Percentiles rank a stretch among this genome's conserved stretches.
Conservation (phyloP, 1,284 basidiomycete species). For the Mycena sp. region DNA sequence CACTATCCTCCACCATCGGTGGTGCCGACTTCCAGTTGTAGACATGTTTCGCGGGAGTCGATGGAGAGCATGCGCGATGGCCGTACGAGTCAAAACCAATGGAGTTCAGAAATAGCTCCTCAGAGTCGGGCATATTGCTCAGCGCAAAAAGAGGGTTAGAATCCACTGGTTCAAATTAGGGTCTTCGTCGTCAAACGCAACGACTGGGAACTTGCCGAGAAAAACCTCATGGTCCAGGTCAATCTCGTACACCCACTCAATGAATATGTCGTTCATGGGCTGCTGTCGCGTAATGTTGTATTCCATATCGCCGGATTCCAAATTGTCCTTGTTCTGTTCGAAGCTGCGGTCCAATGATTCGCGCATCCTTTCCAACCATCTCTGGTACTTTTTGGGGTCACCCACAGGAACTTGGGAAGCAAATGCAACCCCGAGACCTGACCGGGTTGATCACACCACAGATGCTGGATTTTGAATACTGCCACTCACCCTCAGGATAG, state of each 20-base stretch:
- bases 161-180: too few relatives aligned
- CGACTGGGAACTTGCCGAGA: constrained; percentile 13
- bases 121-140: constrained; percentile 31
- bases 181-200: too few relatives aligned
- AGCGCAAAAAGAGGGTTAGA: constrained; percentile 31
- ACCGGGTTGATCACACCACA: too few relatives aligned
- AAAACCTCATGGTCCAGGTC: constrained; percentile 34
- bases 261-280: constrained; percentile 31
- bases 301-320: neutral
- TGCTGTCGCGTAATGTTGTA: neutral
- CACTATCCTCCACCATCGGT: constrained; percentile 1
- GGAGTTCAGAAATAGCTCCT: constrained; percentile 23
- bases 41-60: constrained; percentile 20
- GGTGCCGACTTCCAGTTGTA: constrained; percentile 29
- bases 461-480: too few relatives aligned
- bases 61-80: constrained; percentile 1
- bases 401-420: constrained; percentile 11
- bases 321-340: neutral
- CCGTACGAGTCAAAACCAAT: constrained; percentile 32
- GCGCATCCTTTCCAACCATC: constrained; percentile 15
- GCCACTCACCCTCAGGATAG: too few relatives aligned
- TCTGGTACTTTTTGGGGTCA: constrained; percentile 7
- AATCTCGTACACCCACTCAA: constrained; percentile 38
- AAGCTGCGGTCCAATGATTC: constrained; percentile 3
- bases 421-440: constrained; percentile 24